phyloP scores from a whole-genome alignment of 2,329 filamentous ascomycete species.

The Phialocephala sp. region DNA sequence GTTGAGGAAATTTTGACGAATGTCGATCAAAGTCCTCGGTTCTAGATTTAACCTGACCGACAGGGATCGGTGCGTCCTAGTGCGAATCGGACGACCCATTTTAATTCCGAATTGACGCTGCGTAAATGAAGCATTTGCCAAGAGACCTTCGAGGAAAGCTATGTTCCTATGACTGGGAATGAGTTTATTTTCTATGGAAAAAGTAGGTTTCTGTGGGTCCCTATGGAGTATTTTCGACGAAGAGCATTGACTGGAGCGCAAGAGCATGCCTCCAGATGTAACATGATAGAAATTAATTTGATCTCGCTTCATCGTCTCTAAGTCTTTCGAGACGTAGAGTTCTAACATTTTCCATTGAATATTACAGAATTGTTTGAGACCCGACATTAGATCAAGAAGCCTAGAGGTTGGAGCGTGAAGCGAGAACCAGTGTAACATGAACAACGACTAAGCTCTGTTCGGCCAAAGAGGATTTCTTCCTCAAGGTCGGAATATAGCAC shows the following conservation, averaged over 20 bases:
- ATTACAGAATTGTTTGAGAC: too few species aligned
- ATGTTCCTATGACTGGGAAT: not conserved
- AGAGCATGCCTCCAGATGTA: not conserved
- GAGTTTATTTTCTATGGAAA: not conserved
- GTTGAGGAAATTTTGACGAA: not conserved
- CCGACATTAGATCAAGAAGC: not conserved
- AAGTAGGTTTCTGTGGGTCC: not conserved
- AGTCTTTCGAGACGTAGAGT: too few species aligned
- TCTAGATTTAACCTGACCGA: not conserved
- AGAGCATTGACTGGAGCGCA: not conserved
- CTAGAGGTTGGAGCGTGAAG: not conserved
- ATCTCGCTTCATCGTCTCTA: not conserved
- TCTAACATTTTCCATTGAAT: too few species aligned
- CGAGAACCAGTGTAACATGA: not conserved
- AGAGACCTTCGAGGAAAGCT: not conserved
- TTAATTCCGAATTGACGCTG: not conserved
- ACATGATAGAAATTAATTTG: not conserved
- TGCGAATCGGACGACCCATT: not conserved
- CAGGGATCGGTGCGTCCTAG: not conserved
- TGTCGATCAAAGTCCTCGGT: not conserved
- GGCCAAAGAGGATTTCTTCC: not conserved
- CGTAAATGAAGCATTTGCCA: not conserved
- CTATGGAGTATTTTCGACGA: not conserved
- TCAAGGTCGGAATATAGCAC: not conserved
- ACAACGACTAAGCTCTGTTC: not conserved